Base-by-base conservation (phyloP, 2,329 filamentous ascomycete genomes). In the Trichophyton verrucosum region DNA sequence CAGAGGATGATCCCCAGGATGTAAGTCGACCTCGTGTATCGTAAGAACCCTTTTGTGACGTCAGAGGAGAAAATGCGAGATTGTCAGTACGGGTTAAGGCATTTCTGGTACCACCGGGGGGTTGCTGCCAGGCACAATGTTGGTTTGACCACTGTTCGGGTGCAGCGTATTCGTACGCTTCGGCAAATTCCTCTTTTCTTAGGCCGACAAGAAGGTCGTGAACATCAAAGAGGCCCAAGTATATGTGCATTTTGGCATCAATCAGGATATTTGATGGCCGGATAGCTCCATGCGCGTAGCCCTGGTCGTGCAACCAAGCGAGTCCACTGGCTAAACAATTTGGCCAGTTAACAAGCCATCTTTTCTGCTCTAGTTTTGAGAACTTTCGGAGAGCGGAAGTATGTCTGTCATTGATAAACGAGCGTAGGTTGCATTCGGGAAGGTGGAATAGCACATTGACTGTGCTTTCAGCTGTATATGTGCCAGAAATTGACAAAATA, bases 201-300 rank as follows among this genome's bases (percentile, higher is more conserved):
- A 77, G 79, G 57, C 74, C 74, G 42, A 83, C 77, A 30, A 85
- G 77, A 0, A 78, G 80, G 62, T 78, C 76, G 8, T 85, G 71
- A 6, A 76, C 79, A 53, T 81, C 81, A 62, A 84, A 79, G 61
- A 85, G 80, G 57, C 81, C 80, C 42, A 86, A 79, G 9, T 78
- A 81, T 58, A 86, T 81, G 11, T 74, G 72, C 64, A 81, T 83
- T 33, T 77, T 72, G n/a, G 77, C 72, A 62, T 84, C 79, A 60
- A 86, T 74, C 38, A 83, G 73, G 47, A 86, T 80, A 63, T 83
- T 85, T 1, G 81, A 82, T 1, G 83, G 83, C 15, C 80, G 76
- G 61, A 86, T 83, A 1, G 77, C 77, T 27, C 79, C 78, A 66
- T 86, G 83, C 11, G 74, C 74, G 30, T 80, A 76, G 1, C 79